Conservation (phyloP, 1,284 basidiomycete genomes). For the Marasmius fiardii region DNA sequence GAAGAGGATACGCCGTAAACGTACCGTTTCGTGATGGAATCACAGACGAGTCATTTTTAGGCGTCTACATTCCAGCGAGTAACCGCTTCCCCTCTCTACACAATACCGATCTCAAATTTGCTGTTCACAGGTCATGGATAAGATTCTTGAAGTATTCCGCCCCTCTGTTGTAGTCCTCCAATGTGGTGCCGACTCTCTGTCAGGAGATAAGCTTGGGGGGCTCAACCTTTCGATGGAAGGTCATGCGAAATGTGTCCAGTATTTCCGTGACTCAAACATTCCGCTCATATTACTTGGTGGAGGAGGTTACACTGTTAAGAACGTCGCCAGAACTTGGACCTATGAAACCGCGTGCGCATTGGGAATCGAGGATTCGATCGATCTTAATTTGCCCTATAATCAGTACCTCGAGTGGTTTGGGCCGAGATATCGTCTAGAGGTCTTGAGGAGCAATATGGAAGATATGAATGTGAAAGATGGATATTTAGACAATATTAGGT, state of each 20-base stretch:
- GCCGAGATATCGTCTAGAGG: slow-evolving; percentile 91
- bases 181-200: slow-evolving; percentile 94
- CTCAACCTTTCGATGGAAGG: slow-evolving; percentile 97
- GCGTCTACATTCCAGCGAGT: slow-evolving; percentile 87
- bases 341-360: slow-evolving; percentile 96
- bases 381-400: slow-evolving; percentile 88
- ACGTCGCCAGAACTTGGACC: slow-evolving; percentile 94
- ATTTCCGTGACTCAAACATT: slow-evolving; percentile 80
- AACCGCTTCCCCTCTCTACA: not conserved
- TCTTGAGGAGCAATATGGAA: slow-evolving; percentile 91
- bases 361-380: slow-evolving; percentile 76
- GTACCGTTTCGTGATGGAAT: slow-evolving; percentile 94
- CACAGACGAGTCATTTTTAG: slow-evolving; percentile 77
- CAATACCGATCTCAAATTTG: not conserved
- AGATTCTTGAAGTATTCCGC: slow-evolving; percentile 87
- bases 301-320: slow-evolving; percentile 96
- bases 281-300: slow-evolving; percentile 93
- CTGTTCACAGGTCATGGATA: slow-evolving; percentile 67
- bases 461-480: slow-evolving; percentile 71
- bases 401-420: slow-evolving; percentile 99
- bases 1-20: slow-evolving; percentile 91
- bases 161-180: slow-evolving; percentile 92
- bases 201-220: slow-evolving; percentile 94
- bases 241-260: slow-evolving; percentile 89
- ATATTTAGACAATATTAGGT: not conserved